A percentile compares a stretch with the other conserved stretches of the same genome.
phyloP scores from a whole-genome alignment of 129 eudicot genomes.

The Solidago caesia region DNA sequence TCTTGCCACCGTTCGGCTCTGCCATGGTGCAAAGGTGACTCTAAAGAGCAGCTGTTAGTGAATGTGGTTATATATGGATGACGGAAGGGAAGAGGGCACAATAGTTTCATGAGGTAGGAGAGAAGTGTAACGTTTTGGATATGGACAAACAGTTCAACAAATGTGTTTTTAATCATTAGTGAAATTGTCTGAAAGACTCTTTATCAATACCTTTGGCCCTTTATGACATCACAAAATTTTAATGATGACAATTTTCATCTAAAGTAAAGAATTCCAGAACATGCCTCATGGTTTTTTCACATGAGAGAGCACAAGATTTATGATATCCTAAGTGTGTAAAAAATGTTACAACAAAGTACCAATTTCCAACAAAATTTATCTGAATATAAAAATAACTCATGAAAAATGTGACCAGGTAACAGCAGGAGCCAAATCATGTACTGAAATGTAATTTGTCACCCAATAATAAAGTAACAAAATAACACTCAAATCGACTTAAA shows the following conservation, averaged over 20 bases:
- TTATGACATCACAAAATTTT: slow-evolving; percentile 14
- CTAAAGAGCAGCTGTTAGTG: neutral
- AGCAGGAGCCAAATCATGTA: too few relatives aligned
- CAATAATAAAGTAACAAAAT: too few relatives aligned
- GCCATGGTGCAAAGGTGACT: slow-evolving; percentile 36
- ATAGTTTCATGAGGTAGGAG: slow-evolving; percentile 49
- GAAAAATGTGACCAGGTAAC: slow-evolving; percentile 19
- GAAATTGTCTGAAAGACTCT: slow-evolving; percentile 10
- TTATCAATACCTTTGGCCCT: slow-evolving; percentile 5
- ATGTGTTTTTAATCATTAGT: slow-evolving; percentile 10
- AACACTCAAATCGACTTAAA: too few relatives aligned
- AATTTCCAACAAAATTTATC: slow-evolving; percentile 22
- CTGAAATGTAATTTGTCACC: too few relatives aligned
- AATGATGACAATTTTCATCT: slow-evolving; percentile 26
- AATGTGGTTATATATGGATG: slow-evolving; percentile 34
- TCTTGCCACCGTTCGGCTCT: slow-evolving; percentile 29
- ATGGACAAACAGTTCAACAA: slow-evolving; percentile 21
- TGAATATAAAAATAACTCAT: slow-evolving; percentile 12
- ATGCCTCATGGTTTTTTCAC: slow-evolving; percentile 21
- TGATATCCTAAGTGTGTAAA: slow-evolving; percentile 53
- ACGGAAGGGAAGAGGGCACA: slow-evolving; percentile 30
- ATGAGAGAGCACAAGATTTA: slow-evolving; percentile 44
- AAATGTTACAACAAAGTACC: slow-evolving; percentile 20
- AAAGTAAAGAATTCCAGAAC: slow-evolving; percentile 8
- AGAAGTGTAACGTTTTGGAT: slow-evolving; percentile 23